Base-by-base conservation (phyloP, 768 basidiomycete genomes). In the Tylopilus rubrobrunneus region DNA sequence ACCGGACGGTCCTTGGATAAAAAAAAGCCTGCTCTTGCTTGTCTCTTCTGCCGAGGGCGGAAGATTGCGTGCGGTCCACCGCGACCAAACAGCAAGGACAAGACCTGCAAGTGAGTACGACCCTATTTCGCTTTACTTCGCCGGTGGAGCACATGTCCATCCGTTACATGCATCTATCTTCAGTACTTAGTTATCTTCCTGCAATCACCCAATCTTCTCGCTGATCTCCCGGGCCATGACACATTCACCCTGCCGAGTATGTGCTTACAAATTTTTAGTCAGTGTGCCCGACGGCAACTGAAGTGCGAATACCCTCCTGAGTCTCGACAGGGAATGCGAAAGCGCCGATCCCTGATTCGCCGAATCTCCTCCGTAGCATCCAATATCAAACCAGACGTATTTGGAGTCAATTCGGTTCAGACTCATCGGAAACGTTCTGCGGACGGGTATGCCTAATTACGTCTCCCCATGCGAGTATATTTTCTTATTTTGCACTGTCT, bases 51-150 rank as follows among this genome's bases (percentile, higher is more conserved):
- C 62, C 74, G 84, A 39, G 83, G 82, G 6, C 74, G 84, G 40
- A 86, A 86, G 70, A 86, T 86, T 47, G 85, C 85, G 9, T 86
- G 85, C 56, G 84, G 85, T 0, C 78, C 83, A 11, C 81, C 83
- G 3, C 59, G 74, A 14, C 74, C 78, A 1, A 78, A 76, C 9
- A 81, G 78, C 57, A 71, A 72, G 46, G 80, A 82, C 56, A 76
- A 76, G 56, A 81, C 82, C 0, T 86, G 84, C 83, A 84, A 84
- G 85, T 85, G 59, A 75, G 84, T 78, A 44, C 17, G 4, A 36
- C 39, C 10, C 37, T 25, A 25, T 25, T 25, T 25, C 25, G 5
- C 25, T 41, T 44, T 27, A 52, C 53, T 42, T 50, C 58, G 15
- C 57, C 51, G 29, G 44, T 53, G 5, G 19, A 43, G 36, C 44